A percentile compares a stretch with the other conserved stretches of the same genome.
phyloP scores from a whole-genome alignment of 73 alveolate genomes.

The Breviolum minutum region DNA sequence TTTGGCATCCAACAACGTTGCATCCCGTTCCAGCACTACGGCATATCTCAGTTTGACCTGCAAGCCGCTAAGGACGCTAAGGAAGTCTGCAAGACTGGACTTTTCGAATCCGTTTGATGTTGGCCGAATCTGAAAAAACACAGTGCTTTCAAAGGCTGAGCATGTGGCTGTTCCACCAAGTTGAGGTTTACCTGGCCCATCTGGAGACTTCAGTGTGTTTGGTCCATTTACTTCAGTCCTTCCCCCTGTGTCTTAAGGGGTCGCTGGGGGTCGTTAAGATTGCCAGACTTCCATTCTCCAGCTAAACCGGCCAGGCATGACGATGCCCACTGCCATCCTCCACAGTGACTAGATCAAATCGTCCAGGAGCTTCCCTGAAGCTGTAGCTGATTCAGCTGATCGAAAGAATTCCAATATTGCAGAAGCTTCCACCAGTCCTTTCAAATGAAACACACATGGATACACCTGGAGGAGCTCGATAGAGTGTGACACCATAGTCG shows the following conservation, averaged over 20 bases:
- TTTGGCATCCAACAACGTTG: constrained; percentile 33
- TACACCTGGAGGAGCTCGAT: too few relatives aligned
- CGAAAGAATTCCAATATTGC: neutral
- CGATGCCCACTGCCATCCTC: constrained; percentile 51
- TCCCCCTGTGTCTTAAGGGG: neutral
- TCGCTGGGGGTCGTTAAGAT: neutral
- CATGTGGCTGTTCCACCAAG: constrained; percentile 26
- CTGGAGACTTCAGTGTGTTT: neutral
- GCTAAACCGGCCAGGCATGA: constrained; percentile 3
- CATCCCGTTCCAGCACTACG: constrained; percentile 41
- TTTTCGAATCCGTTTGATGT: neutral
- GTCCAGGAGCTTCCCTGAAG: constrained; percentile 33
- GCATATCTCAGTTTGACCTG: constrained; percentile 46
- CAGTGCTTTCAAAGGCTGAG: neutral
- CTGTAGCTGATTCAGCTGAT: neutral
- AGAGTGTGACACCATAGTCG: too few relatives aligned
- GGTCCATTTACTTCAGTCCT: neutral
- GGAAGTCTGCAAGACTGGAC: neutral
- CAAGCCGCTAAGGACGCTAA: neutral
- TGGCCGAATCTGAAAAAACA: neutral
- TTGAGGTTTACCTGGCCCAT: constrained; percentile 36
- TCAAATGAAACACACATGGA: too few relatives aligned
- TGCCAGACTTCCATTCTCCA: neutral
- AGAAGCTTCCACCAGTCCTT: too few relatives aligned
- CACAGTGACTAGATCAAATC: constrained; percentile 42